Evolutionary conservation across 306 rosid genomes (phyloP).

Genomic region (Rosa chinensis): DNA sequence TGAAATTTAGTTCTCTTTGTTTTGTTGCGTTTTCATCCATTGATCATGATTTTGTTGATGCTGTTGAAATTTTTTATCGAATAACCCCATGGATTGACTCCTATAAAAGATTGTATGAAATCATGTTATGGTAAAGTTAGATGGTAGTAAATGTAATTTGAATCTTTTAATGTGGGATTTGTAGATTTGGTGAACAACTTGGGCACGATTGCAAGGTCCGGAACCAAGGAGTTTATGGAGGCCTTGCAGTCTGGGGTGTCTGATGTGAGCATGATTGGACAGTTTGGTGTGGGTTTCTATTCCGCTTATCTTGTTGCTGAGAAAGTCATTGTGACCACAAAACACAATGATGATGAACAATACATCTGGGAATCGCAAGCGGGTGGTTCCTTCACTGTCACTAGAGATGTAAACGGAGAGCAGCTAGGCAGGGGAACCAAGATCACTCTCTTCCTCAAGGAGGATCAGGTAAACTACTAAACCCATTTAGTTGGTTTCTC

Average conservation of each 20-base stretch:
- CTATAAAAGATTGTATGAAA: too few relatives aligned
- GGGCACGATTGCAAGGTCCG: conserved; percentile 10
- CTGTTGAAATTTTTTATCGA: too few relatives aligned
- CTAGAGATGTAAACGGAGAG: conserved; percentile 27
- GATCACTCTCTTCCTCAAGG: conserved; percentile 34
- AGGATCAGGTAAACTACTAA: conserved; percentile 23
- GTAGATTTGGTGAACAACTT: conserved; percentile 16
- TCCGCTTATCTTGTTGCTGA: background rate
- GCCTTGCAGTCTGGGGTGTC: conserved; percentile 13
- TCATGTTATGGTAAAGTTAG: too few relatives aligned
- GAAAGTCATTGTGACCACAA: conserved; percentile 17
- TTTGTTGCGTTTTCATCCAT: too few relatives aligned
- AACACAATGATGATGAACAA: conserved; percentile 35
- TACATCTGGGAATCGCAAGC: conserved; percentile 39
- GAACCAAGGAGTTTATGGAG: conserved; percentile 32
- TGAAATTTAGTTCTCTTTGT: too few relatives aligned
- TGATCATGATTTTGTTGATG: too few relatives aligned
- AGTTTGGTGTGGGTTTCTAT: background rate
- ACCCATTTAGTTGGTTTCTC: background rate
- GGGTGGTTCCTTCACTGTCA: conserved; percentile 35
- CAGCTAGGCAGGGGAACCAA: conserved; percentile 32
- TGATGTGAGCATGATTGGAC: conserved; percentile 5
- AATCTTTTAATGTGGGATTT: too few relatives aligned
- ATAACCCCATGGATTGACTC: too few relatives aligned
- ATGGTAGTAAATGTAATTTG: too few relatives aligned